phyloP scores from a whole-genome alignment of 306 rosid genomes.

The Abrus pulchellus region DNA sequence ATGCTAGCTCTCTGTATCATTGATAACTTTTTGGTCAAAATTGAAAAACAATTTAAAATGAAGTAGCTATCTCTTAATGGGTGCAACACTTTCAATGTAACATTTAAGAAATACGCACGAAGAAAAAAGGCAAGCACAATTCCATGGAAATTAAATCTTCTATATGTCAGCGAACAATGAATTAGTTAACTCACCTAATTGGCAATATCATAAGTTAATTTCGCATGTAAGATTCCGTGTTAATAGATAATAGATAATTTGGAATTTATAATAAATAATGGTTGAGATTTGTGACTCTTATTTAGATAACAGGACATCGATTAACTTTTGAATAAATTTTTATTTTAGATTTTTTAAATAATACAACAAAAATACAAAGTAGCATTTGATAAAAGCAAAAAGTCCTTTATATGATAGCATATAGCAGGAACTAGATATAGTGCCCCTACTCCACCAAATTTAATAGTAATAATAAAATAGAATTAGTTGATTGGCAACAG shows the following conservation, averaged over 20 bases:
- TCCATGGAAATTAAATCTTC: neutral
- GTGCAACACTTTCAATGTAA: neutral
- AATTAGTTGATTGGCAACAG: slow-evolving; percentile 10
- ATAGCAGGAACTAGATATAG: too few species aligned
- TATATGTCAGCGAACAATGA: too few species aligned
- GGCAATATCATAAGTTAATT: neutral
- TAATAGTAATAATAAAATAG: slow-evolving; percentile 8
- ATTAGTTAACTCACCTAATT: too few species aligned
- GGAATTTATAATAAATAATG: neutral
- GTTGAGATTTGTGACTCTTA: neutral
- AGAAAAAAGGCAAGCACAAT: neutral
- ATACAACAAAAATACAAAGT: too few species aligned
- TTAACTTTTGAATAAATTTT: too few species aligned
- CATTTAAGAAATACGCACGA: neutral
- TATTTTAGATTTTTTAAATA: too few species aligned
- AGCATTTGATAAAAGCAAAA: too few species aligned
- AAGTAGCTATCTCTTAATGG: slow-evolving; percentile 22
- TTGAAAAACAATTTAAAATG: slow-evolving; percentile 38
- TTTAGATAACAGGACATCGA: too few species aligned
- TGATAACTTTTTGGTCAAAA: slow-evolving; percentile 53
- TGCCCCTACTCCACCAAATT: slow-evolving; percentile 24
- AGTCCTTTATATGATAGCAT: neutral
- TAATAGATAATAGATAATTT: neutral
- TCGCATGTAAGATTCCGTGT: neutral
- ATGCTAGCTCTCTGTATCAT: slow-evolving; percentile 48